These are phyloP conservation scores for Plasmodium falciparum DNA, from an alignment of 169 alveolate species.

Conservation along the genomic window DNA sequence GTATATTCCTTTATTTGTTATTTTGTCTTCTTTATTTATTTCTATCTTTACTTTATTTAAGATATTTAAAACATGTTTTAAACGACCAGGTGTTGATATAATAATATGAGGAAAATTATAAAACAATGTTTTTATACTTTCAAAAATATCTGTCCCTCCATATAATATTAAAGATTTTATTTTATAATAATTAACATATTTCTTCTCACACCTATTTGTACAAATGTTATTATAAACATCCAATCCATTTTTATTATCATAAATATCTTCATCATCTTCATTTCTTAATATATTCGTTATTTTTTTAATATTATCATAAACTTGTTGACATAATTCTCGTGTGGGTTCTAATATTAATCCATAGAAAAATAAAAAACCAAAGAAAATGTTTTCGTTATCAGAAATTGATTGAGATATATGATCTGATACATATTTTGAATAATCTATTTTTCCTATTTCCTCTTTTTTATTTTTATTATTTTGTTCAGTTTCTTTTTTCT, in stretches of 20 bases:
- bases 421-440: not conserved
- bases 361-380: slow-evolving; percentile 13
- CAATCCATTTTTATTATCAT: not conserved
- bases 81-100: slow-evolving; percentile 70
- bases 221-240: too few relatives aligned
- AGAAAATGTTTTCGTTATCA: not conserved
- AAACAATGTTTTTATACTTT: slow-evolving; percentile 12
- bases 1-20: too few relatives aligned
- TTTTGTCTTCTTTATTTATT: not conserved
- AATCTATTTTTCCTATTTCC: not conserved
- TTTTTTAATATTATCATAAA: slow-evolving; percentile 22
- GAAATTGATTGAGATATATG: not conserved
- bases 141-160: slow-evolving; percentile 61
- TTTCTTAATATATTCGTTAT: slow-evolving; percentile 3
- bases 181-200: not conserved
- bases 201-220: too few relatives aligned
- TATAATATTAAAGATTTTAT: slow-evolving; percentile 34
- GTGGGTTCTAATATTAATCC: slow-evolving; percentile 40
- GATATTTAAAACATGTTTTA: slow-evolving; percentile 42
- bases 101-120: slow-evolving; percentile 16
- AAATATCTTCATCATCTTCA: too few relatives aligned
- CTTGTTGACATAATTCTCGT: slow-evolving; percentile 57
- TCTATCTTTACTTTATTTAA: not conserved
- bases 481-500: not conserved
- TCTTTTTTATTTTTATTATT: not conserved